Evolutionary conservation across 2,329 filamentous ascomycete species (phyloP), one percentile per base, ranked within the genome.

Genomic region (Cercospora sp.): DNA sequence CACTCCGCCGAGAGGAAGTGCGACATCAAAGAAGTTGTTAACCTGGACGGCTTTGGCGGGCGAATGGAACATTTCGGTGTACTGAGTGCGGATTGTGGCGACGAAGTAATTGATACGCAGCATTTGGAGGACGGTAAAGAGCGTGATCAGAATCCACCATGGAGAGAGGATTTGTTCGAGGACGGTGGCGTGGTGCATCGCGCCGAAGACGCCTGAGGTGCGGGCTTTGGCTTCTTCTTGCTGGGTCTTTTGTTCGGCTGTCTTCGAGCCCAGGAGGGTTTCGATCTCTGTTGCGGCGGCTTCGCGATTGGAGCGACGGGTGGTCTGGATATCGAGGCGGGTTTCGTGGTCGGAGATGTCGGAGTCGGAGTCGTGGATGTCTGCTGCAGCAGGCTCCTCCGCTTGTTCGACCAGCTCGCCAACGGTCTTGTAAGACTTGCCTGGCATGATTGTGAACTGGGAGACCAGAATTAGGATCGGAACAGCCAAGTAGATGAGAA

Each of bases 1-100:
- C 36, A 97, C 86, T 1, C 93, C 94, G 31, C 94, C 93, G 0
- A 96, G 80, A 0, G 93, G 94, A 1, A 97, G 84, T 20, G 93
- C 89, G n/a, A 92, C 80, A 75, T 97, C 93, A 80, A 97, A 97
- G 79, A 94, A 90, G 66, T 90, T 86, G 81, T 96, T 97, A 76
- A 97, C 85, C 65, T 86, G 81, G 8, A 88, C 84, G 0, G 93
- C 91, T 66, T 85, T 83, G 1, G 82, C 78, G 67, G 83, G 82
- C 10, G 87, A 87, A 57, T 83, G 83, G 16, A 97, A 87, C 8
- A 97, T 86, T 73, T 89, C 90, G 55, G 88, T 86, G 80, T 96
- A 96, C 78, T 97, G 93, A 1, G 90, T 85, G 1, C 91, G 86
- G 70, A 96, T 90, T 2, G 93, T 96, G 3, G 93, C 92, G 63